Evolutionary conservation across 768 basidiomycete genomes (phyloP).

Genomic region (Leccinum sublutescens): DNA sequence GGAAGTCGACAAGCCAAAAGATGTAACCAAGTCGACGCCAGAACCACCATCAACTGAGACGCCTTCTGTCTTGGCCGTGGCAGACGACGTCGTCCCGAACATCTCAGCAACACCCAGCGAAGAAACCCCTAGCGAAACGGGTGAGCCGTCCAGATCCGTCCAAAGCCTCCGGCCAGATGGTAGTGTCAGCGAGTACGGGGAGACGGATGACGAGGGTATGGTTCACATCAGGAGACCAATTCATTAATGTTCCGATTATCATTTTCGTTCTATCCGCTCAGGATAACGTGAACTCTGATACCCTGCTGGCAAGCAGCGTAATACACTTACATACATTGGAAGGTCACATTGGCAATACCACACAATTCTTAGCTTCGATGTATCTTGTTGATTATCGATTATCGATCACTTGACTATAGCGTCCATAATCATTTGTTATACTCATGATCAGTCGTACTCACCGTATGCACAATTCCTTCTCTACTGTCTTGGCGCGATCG

Average conservation of each 20-base stretch:
- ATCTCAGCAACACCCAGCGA: slow-evolving; percentile 22
- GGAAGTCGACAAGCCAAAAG: slow-evolving; percentile 13
- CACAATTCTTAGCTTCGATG: background rate
- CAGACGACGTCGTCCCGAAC: slow-evolving; percentile 36
- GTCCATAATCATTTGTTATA: background rate
- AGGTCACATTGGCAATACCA: slow-evolving; percentile 7
- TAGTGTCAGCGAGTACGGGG: slow-evolving; percentile 70
- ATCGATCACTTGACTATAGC: background rate
- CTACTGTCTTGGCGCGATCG: background rate
- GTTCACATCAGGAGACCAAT: slow-evolving; percentile 67
- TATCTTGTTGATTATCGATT: slow-evolving; percentile 7
- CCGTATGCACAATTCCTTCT: background rate
- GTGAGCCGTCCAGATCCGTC: slow-evolving; percentile 25
- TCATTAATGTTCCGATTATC: slow-evolving; percentile 15
- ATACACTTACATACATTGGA: slow-evolving; percentile 17
- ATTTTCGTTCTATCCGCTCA: slow-evolving; percentile 2
- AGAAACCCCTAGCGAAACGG: slow-evolving; percentile 28
- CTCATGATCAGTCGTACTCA: background rate
- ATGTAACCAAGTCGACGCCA: slow-evolving; percentile 23
- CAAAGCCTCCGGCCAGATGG: slow-evolving; percentile 41
- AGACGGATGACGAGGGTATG: slow-evolving; percentile 87
- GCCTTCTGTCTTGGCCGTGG: background rate
- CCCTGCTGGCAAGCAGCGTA: slow-evolving; percentile 17
- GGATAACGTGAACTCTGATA: slow-evolving; percentile 20
- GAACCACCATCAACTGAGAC: slow-evolving; percentile 12